Percentiles rank a stretch among this genome's conserved stretches.
These are phyloP conservation scores for Debaryomycetaceae sp. DNA, from an alignment of 1,139 yeast genomes.

Conservation along the genomic window DNA sequence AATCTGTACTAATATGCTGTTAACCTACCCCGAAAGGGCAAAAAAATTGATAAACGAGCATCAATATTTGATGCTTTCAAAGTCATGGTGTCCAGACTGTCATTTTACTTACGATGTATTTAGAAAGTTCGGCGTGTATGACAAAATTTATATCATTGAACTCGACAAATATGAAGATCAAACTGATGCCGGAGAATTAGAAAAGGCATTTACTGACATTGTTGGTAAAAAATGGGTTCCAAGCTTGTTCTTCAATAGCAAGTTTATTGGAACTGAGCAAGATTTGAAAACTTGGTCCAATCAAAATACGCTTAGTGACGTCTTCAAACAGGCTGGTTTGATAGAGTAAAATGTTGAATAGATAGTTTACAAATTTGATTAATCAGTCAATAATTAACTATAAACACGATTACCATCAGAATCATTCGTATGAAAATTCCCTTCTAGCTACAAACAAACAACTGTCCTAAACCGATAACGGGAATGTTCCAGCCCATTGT, in stretches of 20 bases:
- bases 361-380: background rate
- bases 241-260: constrained; percentile 62
- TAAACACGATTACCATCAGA: background rate
- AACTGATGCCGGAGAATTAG: constrained; percentile 52
- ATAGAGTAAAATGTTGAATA: constrained; percentile 4
- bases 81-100: constrained; percentile 80
- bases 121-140: constrained; percentile 45
- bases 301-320: constrained; percentile 37
- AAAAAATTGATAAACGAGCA: constrained; percentile 42
- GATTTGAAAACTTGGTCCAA: constrained; percentile 46
- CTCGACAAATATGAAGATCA: constrained; percentile 53
- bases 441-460: background rate
- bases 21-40: constrained; percentile 30
- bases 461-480: constrained; percentile 64
- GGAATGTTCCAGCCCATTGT: constrained; percentile 91
- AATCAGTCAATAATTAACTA: background rate
- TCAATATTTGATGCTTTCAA: constrained; percentile 56
- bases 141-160: constrained; percentile 54
- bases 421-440: background rate
- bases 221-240: constrained; percentile 73
- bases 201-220: constrained; percentile 56
- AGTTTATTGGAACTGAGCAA: constrained; percentile 56
- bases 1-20: background rate
- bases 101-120: constrained; percentile 56
- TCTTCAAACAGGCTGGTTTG: constrained; percentile 42